phyloP scores from a whole-genome alignment of 2,329 filamentous ascomycete genomes.

The Fusarium fracticaudum region DNA sequence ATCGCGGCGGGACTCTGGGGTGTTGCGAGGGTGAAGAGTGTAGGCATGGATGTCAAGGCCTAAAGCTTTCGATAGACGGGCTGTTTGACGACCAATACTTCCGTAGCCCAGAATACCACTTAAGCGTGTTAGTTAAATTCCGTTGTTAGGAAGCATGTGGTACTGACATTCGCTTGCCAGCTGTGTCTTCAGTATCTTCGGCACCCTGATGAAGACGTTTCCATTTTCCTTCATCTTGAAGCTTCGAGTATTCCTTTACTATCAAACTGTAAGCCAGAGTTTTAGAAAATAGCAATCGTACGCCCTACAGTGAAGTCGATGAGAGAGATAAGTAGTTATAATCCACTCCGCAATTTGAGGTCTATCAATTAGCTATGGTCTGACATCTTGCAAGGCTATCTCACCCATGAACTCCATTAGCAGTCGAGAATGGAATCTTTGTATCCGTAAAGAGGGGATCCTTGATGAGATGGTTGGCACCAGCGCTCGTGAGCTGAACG shows the following conservation, averaged over 20 bases:
- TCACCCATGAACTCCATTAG: conserved; percentile 67
- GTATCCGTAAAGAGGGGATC: conserved; percentile 60
- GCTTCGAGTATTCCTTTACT: conserved; percentile 58
- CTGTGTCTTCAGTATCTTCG: conserved; percentile 53
- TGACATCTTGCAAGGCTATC: background rate
- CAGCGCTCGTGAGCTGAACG: conserved; percentile 65
- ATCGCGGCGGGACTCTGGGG: conserved; percentile 71
- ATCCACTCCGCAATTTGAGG: conserved; percentile 69
- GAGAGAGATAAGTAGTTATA: conserved; percentile 60
- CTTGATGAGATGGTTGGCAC: conserved; percentile 60
- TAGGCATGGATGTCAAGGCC: conserved; percentile 80
- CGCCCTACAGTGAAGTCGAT: conserved; percentile 57
- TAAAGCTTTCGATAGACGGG: conserved; percentile 68
- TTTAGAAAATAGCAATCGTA: background rate
- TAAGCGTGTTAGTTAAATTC: background rate
- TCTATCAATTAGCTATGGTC: conserved; percentile 42
- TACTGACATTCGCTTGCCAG: conserved; percentile 58
- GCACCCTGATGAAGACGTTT: conserved; percentile 40
- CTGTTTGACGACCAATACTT: conserved; percentile 62
- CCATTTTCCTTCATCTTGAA: conserved; percentile 58
- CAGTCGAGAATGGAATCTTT: conserved; percentile 61
- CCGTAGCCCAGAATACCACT: conserved; percentile 66
- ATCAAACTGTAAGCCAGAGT: background rate
- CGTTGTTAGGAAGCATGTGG: no score
- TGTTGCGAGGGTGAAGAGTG: conserved; percentile 75